phyloP scores from a whole-genome alignment of 768 basidiomycete species.

The Termitomyces sp. region DNA sequence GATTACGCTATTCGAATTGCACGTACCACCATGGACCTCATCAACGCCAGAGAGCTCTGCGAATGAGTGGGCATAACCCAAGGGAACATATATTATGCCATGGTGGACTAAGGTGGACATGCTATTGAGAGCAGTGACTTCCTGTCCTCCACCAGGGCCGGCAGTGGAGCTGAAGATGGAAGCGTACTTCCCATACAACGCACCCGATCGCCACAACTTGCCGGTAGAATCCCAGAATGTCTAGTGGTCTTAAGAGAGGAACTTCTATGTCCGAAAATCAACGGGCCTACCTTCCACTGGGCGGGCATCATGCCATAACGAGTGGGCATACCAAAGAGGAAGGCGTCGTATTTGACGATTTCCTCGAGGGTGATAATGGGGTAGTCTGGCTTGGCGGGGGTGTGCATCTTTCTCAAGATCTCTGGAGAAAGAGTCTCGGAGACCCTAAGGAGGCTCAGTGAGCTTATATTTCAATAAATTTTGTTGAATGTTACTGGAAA shows the following conservation, averaged over 20 bases:
- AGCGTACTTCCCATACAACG: slow-evolving; percentile 71
- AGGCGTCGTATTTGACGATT: slow-evolving; percentile 63
- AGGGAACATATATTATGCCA: slow-evolving; percentile 68
- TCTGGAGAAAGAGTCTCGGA: slow-evolving; percentile 75
- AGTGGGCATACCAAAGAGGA: slow-evolving; percentile 74
- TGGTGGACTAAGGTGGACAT: slow-evolving; percentile 69
- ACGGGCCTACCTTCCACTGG: slow-evolving; percentile 53
- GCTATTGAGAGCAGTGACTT: slow-evolving; percentile 46
- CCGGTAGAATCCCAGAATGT: slow-evolving; percentile 82
- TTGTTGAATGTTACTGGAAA: slow-evolving; percentile 41
- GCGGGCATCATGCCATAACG: slow-evolving; percentile 82
- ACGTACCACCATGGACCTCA: slow-evolving; percentile 62
- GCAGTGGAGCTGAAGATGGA: slow-evolving; percentile 73
- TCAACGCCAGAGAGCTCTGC: slow-evolving; percentile 32
- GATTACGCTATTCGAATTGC: neutral
- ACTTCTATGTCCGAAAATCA: too few species aligned
- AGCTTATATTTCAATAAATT: neutral
- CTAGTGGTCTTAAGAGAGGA: slow-evolving; percentile 26
- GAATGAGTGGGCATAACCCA: slow-evolving; percentile 58
- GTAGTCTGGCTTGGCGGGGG: slow-evolving; percentile 68
- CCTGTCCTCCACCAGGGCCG: slow-evolving; percentile 75
- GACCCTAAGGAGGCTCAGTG: slow-evolving; percentile 41
- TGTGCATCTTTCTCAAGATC: slow-evolving; percentile 65
- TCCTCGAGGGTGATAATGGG: slow-evolving; percentile 57
- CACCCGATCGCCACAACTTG: slow-evolving; percentile 52